These are phyloP conservation scores for Aspergillus conjunctus DNA, from an alignment of 495 filamentous ascomycete species.

Conservation along the genomic window DNA sequence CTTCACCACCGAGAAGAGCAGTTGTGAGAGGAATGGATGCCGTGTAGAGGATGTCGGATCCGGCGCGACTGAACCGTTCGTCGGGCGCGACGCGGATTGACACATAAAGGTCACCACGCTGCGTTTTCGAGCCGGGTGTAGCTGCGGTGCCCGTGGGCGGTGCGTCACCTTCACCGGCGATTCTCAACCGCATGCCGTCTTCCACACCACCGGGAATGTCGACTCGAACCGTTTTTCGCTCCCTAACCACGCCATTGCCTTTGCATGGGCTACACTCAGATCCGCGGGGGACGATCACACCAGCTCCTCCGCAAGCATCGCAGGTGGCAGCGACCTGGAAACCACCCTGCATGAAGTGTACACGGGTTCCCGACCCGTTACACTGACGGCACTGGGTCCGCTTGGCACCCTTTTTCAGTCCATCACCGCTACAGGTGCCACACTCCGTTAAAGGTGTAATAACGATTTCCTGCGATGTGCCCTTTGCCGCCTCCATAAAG, in stretches of 20 bases:
- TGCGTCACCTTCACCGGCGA: slow-evolving; percentile 83
- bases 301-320: slow-evolving; percentile 73
- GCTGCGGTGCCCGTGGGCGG: slow-evolving; percentile 68
- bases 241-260: slow-evolving; percentile 77
- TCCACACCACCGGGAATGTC: slow-evolving; percentile 95
- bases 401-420: slow-evolving; percentile 78
- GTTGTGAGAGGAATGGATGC: slow-evolving; percentile 90
- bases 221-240: slow-evolving; percentile 75
- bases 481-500: slow-evolving; percentile 96
- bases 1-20: slow-evolving; percentile 86
- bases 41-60: slow-evolving; percentile 89
- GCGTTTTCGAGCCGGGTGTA: slow-evolving; percentile 57
- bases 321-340: slow-evolving; percentile 97
- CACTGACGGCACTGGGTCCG: slow-evolving; percentile 74
- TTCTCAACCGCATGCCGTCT: slow-evolving; percentile 86
- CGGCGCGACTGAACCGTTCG: slow-evolving; percentile 78
- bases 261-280: slow-evolving; percentile 76
- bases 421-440: slow-evolving; percentile 77
- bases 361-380: slow-evolving; percentile 80
- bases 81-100: slow-evolving; percentile 81
- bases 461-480: slow-evolving; percentile 72
- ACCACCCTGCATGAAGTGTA: slow-evolving; percentile 86
- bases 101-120: slow-evolving; percentile 84
- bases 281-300: slow-evolving; percentile 69
- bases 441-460: slow-evolving; percentile 79